Percentiles rank a stretch among this genome's conserved stretches.
Evolutionary conservation across 805 yeast genomes (phyloP).

Genomic region (Kregervanrija pseudodelftensis): DNA sequence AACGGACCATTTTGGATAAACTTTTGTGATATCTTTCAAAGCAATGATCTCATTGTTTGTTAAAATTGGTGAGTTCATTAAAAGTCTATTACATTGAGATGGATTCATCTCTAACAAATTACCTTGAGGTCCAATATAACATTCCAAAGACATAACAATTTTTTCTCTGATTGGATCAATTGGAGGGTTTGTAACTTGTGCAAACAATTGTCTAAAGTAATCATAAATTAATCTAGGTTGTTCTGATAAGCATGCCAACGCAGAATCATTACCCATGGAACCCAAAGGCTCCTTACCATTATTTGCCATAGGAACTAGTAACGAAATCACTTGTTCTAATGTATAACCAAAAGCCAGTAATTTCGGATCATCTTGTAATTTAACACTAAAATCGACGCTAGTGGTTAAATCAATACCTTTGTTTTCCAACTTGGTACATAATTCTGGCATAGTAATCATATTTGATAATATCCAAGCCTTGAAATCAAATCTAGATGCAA

Average conservation of each 20-base stretch:
- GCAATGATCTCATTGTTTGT: constrained; percentile 69
- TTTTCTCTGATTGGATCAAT: constrained; percentile 97
- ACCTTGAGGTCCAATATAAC: constrained; percentile 98
- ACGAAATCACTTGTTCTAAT: constrained; percentile 79
- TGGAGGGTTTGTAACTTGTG: constrained; percentile 98
- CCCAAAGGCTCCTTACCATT: constrained; percentile 93
- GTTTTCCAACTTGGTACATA: constrained; percentile 50
- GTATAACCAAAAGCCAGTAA: constrained; percentile 86
- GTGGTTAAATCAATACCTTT: constrained; percentile 26
- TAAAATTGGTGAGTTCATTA: constrained; percentile 77
- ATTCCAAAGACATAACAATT: constrained; percentile 94
- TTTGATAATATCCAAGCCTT: constrained; percentile 89
- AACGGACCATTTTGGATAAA: constrained; percentile 82
- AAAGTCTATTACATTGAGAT: constrained; percentile 81
- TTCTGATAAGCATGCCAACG: constrained; percentile 88
- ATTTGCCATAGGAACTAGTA: constrained; percentile 89
- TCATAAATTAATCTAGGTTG: constrained; percentile 89
- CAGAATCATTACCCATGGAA: constrained; percentile 97
- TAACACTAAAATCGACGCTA: constrained; percentile 26
- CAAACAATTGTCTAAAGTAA: constrained; percentile 92
- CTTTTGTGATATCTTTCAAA: constrained; percentile 59
- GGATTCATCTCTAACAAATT: constrained; percentile 90
- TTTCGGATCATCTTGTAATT: constrained; percentile 76
- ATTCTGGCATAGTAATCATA: constrained; percentile 75
- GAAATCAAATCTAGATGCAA: constrained; percentile 81